Base-by-base conservation (phyloP, 441 rosid species). In the Populus hybrid region DNA sequence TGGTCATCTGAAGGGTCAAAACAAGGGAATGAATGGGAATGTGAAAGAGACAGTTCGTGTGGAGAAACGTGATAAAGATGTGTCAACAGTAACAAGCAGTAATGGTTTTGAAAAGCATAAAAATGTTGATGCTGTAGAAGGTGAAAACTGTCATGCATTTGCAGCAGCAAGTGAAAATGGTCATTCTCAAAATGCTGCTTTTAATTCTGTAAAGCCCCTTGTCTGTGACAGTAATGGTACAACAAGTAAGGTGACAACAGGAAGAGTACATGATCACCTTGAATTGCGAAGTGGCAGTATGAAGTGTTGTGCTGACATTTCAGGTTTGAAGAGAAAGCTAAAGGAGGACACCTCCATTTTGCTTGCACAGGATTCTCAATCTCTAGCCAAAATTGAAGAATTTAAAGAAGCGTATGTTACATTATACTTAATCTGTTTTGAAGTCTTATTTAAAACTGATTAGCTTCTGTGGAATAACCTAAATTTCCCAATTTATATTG, bases 401-500 rank as follows among this genome's bases (percentile, higher is more conserved):
- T 80, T 92, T 76, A 90, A 94, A 85, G 88, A 89, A 84, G 84
- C 71, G 99, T 96, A 94, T 42, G 92, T 76, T 3, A 32, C 67
- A 67, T 80, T 82, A 61, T 82, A 8, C 28, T 66, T 68, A 35
- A 66, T 36, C 72, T 30, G 3, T 82, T 32, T 26, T 76, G 70
- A 21, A 76, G 70, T 23, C 32, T 68, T 46, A 50, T 30, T 14
- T 79, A 8, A 36, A 65, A 42, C 71, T 74, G 23, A 19, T 50
- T 61, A 14, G 19, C 57, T 46, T 14, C 57, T 46, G 57, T 46
- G 57, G 19, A 14, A 46, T 46, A 46, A 46, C 57, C 57, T 46
- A 46, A 46, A 46, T 46, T 46, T 46, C 57, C 18, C 57, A 46
- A 14, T 46, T 46, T 46, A 46, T 46, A 46, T 46, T 46, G 57